Evolutionary conservation across 2,329 filamentous ascomycete species (phyloP).

Genomic region (Beauveria scarabaeidicola): DNA sequence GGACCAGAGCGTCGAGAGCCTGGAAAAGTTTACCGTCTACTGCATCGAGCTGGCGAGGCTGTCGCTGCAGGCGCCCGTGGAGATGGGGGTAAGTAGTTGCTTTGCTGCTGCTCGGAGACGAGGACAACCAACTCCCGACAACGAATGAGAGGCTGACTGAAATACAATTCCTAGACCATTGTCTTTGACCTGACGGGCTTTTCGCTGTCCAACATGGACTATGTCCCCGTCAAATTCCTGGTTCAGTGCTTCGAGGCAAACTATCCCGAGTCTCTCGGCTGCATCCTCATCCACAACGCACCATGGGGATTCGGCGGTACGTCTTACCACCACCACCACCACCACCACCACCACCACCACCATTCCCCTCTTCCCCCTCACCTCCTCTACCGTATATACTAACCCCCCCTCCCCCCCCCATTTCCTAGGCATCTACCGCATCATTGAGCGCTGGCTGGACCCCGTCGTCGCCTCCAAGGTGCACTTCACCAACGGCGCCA

Average conservation of each 20-base stretch:
- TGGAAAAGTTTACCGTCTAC: slow-evolving; percentile 80
- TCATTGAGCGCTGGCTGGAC: slow-evolving; percentile 86
- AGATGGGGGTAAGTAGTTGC: slow-evolving; percentile 64
- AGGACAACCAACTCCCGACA: no score
- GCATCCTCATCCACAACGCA: slow-evolving; percentile 79
- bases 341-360: no score
- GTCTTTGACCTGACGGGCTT: slow-evolving; percentile 82
- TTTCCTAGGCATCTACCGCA: slow-evolving; percentile 65
- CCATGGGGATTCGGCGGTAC: slow-evolving; percentile 83
- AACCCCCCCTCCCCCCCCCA: not conserved
- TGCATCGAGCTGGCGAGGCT: slow-evolving; percentile 79
- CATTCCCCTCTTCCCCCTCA: no score
- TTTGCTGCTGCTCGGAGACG: not conserved
- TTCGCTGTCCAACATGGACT: slow-evolving; percentile 87
- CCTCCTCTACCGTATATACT: slow-evolving; percentile 14
- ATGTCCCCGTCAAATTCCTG: slow-evolving; percentile 88
- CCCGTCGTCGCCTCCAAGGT: slow-evolving; percentile 85
- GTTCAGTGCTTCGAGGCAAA: slow-evolving; percentile 95
- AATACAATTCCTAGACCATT: not conserved
- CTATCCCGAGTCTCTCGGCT: slow-evolving; percentile 78
- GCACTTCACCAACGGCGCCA: slow-evolving; percentile 71
- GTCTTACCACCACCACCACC: slow-evolving; percentile 17
- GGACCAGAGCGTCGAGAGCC: slow-evolving; percentile 65
- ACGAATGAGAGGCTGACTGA: no score
- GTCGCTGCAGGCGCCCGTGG: slow-evolving; percentile 63